These are phyloP conservation scores for Pseudozyma tsukubaensis DNA, from an alignment of 1,284 basidiomycete genomes.

Conservation along the genomic window DNA sequence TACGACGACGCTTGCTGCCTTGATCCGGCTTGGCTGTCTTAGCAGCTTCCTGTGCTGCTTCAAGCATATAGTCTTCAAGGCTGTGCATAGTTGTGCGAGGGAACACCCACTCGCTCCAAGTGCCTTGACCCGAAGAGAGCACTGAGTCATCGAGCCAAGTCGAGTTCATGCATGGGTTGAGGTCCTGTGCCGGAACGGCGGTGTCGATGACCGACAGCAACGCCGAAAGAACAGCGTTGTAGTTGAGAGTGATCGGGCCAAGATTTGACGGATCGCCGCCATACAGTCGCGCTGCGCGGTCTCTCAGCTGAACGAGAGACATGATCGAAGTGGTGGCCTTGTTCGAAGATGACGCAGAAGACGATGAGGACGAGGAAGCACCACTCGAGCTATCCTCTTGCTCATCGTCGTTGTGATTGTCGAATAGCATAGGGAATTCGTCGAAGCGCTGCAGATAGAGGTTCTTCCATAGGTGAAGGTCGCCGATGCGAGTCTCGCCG, in stretches of 20 bases:
- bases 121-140: slow-evolving; percentile 23
- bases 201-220: slow-evolving; percentile 43
- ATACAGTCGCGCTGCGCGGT: slow-evolving; percentile 35
- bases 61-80: slow-evolving; percentile 29
- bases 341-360: slow-evolving; percentile 12
- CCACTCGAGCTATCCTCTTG: slow-evolving; percentile 1
- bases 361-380: slow-evolving; percentile 8
- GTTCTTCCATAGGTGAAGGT: slow-evolving; percentile 42
- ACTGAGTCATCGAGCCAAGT: slow-evolving; percentile 36
- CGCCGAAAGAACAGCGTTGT: slow-evolving; percentile 36
- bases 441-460: slow-evolving; percentile 43
- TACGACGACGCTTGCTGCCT: slow-evolving; percentile 30
- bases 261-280: slow-evolving; percentile 17
- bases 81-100: slow-evolving; percentile 31
- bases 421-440: slow-evolving; percentile 20
- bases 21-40: neutral
- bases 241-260: slow-evolving; percentile 23
- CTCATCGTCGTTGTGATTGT: slow-evolving; percentile 5
- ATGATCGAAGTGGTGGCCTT: slow-evolving; percentile 17
- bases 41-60: neutral
- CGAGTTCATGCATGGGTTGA: slow-evolving; percentile 17
- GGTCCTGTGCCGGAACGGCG: slow-evolving; percentile 10
- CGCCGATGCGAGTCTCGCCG: slow-evolving; percentile 15
- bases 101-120: slow-evolving; percentile 45
- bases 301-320: slow-evolving; percentile 41